Conservation (phyloP, 2,329 filamentous ascomycete genomes). For the Gaeumannomyces sp. region DNA sequence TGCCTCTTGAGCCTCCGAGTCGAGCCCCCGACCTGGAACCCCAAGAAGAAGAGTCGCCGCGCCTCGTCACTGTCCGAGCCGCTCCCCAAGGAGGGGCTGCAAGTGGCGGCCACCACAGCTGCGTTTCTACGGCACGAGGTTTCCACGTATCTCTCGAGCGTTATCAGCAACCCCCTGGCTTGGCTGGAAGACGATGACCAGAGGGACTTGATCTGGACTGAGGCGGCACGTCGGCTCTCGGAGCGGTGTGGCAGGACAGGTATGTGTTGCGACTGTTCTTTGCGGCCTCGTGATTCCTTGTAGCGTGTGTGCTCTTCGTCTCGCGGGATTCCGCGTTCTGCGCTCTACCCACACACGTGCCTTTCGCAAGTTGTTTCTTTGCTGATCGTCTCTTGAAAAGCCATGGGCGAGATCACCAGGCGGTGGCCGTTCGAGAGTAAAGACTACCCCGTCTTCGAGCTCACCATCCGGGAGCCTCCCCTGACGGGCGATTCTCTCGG, state of each 20-base stretch:
- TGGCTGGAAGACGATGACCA: constrained; percentile 65
- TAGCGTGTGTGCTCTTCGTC: too few relatives aligned
- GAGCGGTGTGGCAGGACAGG: constrained; percentile 77
- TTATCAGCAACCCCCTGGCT: constrained; percentile 58
- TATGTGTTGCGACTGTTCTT: constrained; percentile 25
- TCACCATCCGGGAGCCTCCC: constrained; percentile 78
- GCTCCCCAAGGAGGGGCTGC: not conserved
- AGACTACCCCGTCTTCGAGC: constrained; percentile 42
- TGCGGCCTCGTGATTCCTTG: not conserved
- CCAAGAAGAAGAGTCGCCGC: constrained; percentile 21
- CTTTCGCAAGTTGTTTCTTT: not conserved
- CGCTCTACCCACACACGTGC: not conserved
- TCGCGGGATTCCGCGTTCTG: too few relatives aligned
- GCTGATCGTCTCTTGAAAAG: constrained; percentile 17
- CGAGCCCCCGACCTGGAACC: constrained; percentile 63
- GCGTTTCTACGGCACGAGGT: constrained; percentile 38
- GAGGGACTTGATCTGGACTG: constrained; percentile 67
- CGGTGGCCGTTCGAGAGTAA: constrained; percentile 44
- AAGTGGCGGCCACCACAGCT: not conserved
- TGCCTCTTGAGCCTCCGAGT: constrained; percentile 62
- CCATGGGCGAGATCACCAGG: constrained; percentile 52
- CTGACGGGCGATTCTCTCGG: constrained; percentile 84
- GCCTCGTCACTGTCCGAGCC: not conserved
- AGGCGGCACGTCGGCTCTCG: constrained; percentile 71
- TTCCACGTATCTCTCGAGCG: constrained; percentile 60